These are phyloP conservation scores for Colletotrichum siamense DNA, from an alignment of 2,329 filamentous ascomycete species.

Conservation along the genomic window DNA sequence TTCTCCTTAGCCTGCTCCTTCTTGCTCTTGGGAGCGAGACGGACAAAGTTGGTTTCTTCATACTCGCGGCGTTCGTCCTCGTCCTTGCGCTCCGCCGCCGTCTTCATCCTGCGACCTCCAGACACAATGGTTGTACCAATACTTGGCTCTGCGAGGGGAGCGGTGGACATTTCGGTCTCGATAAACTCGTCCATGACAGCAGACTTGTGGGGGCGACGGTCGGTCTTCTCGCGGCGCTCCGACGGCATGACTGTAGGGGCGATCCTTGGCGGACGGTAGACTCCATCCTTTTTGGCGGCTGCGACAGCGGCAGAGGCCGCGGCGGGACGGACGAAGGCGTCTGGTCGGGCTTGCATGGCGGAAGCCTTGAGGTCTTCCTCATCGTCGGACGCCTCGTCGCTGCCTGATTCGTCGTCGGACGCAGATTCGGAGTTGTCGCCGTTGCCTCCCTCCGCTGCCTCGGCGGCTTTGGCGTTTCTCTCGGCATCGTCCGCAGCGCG, in stretches of 20 bases:
- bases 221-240: constrained; percentile 65
- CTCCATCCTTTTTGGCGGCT: constrained; percentile 56
- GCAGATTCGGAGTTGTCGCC: constrained; percentile 36
- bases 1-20: constrained; percentile 77
- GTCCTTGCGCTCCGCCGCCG: constrained; percentile 73
- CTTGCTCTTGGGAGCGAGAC: constrained; percentile 85
- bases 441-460: constrained; percentile 36
- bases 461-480: constrained; percentile 44
- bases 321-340: constrained; percentile 40
- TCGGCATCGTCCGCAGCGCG: constrained; percentile 82
- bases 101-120: constrained; percentile 81
- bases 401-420: constrained; percentile 37
- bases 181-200: constrained; percentile 93
- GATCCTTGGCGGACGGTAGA: constrained; percentile 90
- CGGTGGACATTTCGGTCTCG: constrained; percentile 79
- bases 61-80: constrained; percentile 84
- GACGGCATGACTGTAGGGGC: constrained; percentile 85
- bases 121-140: constrained; percentile 89
- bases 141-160: constrained; percentile 84
- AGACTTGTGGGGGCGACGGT: constrained; percentile 73
- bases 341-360: constrained; percentile 30
- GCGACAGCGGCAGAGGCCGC: constrained; percentile 31
- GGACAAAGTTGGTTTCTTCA: constrained; percentile 91
- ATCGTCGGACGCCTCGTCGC: constrained; percentile 39
- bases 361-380: constrained; percentile 25